Percentiles rank a stretch among this genome's conserved stretches.
Evolutionary conservation across 169 alveolate genomes (phyloP).

Genomic region (Theileria annulata): DNA sequence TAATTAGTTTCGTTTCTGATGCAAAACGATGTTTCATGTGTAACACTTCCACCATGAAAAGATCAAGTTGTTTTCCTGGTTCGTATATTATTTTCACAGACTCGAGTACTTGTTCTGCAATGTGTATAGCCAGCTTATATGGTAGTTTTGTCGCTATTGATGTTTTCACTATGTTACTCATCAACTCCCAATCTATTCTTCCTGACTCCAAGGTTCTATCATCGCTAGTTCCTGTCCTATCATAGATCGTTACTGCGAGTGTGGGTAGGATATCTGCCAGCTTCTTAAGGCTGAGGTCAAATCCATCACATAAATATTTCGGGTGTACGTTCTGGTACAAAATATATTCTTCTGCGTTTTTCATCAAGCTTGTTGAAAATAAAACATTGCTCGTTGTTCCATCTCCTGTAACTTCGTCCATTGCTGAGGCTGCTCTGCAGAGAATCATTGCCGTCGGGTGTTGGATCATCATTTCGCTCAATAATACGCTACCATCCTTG

Average conservation of each 20-base stretch:
- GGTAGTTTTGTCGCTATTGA: conserved; percentile 93
- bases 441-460: conserved; percentile 99
- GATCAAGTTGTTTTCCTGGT: conserved; percentile 85
- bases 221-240: conserved; percentile 25
- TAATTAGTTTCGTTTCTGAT: conserved; percentile 89
- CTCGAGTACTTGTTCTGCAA: conserved; percentile 95
- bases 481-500: conserved; percentile 95
- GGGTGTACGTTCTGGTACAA: conserved; percentile 95
- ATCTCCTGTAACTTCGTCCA: conserved; percentile 98
- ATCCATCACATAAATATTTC: conserved; percentile 95
- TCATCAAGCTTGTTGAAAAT: conserved; percentile 92
- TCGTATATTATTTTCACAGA: conserved; percentile 79
- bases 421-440: conserved; percentile 98
- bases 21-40: conserved; percentile 96
- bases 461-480: conserved; percentile 97
- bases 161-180: conserved; percentile 91
- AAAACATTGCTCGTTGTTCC: conserved; percentile 97
- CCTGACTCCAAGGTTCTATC: conserved; percentile 18
- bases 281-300: conserved; percentile 90
- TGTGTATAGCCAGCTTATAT: conserved; percentile 85
- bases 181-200: conserved; percentile 85
- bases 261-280: conserved; percentile 87
- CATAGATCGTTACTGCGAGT: conserved; percentile 69
- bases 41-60: conserved; percentile 97
- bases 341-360: conserved; percentile 73